Evolutionary conservation across 441 rosid genomes (phyloP).

Genomic region (Gossypium aridum): DNA sequence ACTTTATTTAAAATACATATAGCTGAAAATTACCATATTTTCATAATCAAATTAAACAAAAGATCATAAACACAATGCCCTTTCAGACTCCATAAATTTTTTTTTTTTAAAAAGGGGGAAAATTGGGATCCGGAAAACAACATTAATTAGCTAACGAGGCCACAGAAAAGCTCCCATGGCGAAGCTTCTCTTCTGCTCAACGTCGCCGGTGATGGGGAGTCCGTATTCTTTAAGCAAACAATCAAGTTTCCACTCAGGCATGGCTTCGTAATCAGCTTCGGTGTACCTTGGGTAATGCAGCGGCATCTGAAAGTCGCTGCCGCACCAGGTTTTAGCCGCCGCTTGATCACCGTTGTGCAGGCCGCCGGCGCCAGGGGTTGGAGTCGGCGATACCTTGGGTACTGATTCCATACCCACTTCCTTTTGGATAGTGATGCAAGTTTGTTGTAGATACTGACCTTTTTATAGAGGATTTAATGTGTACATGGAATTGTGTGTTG

Average conservation of each 20-base stretch:
- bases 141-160: constrained; percentile 8
- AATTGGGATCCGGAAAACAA: neutral
- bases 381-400: neutral
- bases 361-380: neutral
- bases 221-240: constrained; percentile 38
- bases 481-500: neutral
- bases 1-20: too few relatives aligned
- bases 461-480: constrained; percentile 5
- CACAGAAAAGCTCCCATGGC: constrained; percentile 47
- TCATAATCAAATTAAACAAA: too few relatives aligned
- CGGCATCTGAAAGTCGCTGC: constrained; percentile 34
- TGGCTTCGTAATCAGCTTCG: constrained; percentile 32
- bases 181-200: constrained; percentile 34
- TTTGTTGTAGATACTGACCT: neutral
- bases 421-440: too few relatives aligned
- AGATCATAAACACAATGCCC: too few relatives aligned
- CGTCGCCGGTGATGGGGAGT: constrained; percentile 26
- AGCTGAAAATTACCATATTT: too few relatives aligned
- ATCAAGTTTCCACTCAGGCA: constrained; percentile 48
- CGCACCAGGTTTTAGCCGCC: constrained; percentile 15
- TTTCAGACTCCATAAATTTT: too few relatives aligned
- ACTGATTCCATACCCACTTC: neutral
- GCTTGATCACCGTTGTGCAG: neutral
- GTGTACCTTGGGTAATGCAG: constrained; percentile 47
- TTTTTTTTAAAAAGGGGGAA: too few relatives aligned